phyloP scores from a whole-genome alignment of 768 basidiomycete genomes.

The Russula dissimulans region DNA sequence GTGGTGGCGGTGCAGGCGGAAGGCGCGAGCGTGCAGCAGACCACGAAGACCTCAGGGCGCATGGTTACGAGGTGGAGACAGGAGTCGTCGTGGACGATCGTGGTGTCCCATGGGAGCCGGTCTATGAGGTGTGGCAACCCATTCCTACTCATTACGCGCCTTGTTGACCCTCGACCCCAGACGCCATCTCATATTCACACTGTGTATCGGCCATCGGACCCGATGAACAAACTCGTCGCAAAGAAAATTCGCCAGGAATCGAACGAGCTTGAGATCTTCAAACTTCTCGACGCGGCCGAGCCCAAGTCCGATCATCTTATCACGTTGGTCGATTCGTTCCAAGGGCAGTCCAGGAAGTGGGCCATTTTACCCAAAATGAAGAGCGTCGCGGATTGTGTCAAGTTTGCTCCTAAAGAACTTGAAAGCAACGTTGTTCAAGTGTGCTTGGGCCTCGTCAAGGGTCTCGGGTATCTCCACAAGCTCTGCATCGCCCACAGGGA shows the following conservation, averaged over 20 bases:
- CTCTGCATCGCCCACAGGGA: not conserved
- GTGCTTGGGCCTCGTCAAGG: not conserved
- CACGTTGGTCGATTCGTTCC: not conserved
- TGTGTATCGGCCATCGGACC: not conserved
- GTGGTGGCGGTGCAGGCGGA: no score
- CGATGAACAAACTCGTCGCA: no score
- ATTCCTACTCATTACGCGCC: no score
- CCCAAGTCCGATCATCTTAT: not conserved
- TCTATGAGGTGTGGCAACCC: no score
- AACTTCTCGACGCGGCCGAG: not conserved
- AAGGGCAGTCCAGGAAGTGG: not conserved
- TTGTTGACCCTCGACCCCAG: no score
- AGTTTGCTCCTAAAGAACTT: not conserved
- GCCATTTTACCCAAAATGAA: not conserved
- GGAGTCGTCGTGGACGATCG: not conserved
- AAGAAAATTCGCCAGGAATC: not conserved
- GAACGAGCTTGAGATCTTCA: not conserved
- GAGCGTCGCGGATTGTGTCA: not conserved
- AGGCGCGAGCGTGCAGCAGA: no score
- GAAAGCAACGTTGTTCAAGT: not conserved
- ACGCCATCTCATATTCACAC: no score
- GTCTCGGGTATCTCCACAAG: not conserved
- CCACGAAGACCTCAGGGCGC: no score
- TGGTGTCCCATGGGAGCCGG: not conserved
- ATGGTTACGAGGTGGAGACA: no score